Evolutionary conservation across 148 eudicot species (phyloP), one percentile per base, ranked within the genome.

Genomic region (Spergularia bocconei): DNA sequence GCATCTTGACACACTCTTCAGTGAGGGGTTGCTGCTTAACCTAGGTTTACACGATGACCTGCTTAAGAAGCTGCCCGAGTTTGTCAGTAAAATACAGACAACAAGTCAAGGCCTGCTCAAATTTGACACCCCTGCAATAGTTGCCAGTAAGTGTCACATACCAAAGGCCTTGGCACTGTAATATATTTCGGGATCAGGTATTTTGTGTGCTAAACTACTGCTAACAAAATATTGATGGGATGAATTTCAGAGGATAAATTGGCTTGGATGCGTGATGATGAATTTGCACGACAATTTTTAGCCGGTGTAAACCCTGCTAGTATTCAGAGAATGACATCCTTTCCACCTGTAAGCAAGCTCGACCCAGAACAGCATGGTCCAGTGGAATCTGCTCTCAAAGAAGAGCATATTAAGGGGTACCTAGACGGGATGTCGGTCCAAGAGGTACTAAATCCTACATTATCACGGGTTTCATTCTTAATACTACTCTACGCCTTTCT

Each of bases 251-350:
- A 88, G 93, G 98, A 94, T 80, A 92, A 88, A 58, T 83, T 83
- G 72, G 97, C 98, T 9, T 94, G 98, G 97, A 78, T 92, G 85
- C 77, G 98, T 72, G 98, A 94, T 75, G 98, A 94, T 73, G 98
- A 94, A 81, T 94, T 94, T 84, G 98, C 89, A 17, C 84, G 98
- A 13, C 97, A 94, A 79, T 91, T 88, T 68, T 25, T 94, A 53
- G 97, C 98, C 11, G 98, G 98, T 50, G 92, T 94, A 17, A 94
- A 94, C 75, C 98, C 98, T 0, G 89, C 82, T 23, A 84, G 71
- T 79, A 94, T 94, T 21, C 89, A 90, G 84, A 86, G 89, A 80
- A 87, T 94, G 80, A 81, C 82, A 47, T 81, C 57, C 6, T 92
- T 88, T 78, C 98, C 98, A 11, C 96, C 96, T 13, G 87, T 85